phyloP scores from a whole-genome alignment of 805 yeast species.

The Zygosaccharomyces pseudorouxii region DNA sequence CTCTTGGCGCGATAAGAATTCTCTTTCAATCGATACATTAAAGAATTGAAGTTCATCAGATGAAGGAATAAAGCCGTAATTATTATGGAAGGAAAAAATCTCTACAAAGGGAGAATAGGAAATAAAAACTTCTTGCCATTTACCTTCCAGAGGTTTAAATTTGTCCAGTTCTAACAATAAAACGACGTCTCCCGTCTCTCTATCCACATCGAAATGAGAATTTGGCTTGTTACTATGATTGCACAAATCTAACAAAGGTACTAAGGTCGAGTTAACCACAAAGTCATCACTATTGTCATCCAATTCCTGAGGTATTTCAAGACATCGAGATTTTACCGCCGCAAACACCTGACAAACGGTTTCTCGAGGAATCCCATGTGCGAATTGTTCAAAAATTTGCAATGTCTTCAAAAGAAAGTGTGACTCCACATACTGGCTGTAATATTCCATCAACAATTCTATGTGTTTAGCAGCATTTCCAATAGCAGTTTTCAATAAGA shows the following conservation, averaged over 20 bases:
- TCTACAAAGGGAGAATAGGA: constrained; percentile 45
- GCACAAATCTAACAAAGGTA: constrained; percentile 64
- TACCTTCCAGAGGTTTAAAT: not conserved
- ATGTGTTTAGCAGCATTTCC: constrained; percentile 6
- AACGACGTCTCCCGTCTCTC: constrained; percentile 40
- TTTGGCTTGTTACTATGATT: constrained; percentile 52
- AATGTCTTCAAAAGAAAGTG: not conserved
- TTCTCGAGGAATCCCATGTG: not conserved
- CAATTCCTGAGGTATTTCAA: constrained; percentile 56
- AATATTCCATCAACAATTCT: constrained; percentile 14
- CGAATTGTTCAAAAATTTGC: constrained; percentile 3
- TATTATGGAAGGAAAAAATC: constrained; percentile 36
- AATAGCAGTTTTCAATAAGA: constrained; percentile 19
- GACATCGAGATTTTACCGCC: constrained; percentile 54
- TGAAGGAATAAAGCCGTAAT: constrained; percentile 47
- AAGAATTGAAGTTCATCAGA: constrained; percentile 14
- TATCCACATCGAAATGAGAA: constrained; percentile 59
- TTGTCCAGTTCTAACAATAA: constrained; percentile 32
- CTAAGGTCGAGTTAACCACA: constrained; percentile 49
- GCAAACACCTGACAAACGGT: constrained; percentile 31
- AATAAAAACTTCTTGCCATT: constrained; percentile 40
- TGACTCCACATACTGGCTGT: constrained; percentile 13
- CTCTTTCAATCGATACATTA: constrained; percentile 21
- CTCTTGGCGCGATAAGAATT: constrained; percentile 7
- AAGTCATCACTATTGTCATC: constrained; percentile 37